Evolutionary conservation across 371 early-diverging fungal genomes (phyloP).

Genomic region (Rhizopus arrhizus): DNA sequence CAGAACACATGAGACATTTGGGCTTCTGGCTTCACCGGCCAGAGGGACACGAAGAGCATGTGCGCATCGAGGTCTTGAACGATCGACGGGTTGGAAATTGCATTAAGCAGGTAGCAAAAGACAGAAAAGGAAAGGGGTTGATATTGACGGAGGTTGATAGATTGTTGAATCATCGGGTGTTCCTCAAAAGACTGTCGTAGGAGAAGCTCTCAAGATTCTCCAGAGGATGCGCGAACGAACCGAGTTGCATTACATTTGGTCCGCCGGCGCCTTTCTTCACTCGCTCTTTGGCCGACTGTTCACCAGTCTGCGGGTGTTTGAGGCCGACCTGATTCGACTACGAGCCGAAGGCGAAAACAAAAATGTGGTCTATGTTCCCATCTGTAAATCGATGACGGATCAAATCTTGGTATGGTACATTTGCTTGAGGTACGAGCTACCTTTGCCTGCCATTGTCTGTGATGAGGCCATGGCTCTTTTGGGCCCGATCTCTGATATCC

Average conservation of each 20-base stretch:
- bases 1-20: conserved; percentile 28
- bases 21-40: conserved; percentile 43
- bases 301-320: conserved; percentile 34
- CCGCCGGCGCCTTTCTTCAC: conserved; percentile 51
- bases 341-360: conserved; percentile 46
- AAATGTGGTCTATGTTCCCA: conserved; percentile 54
- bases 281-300: conserved; percentile 46
- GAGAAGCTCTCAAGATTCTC: conserved; percentile 49
- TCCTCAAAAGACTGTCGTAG: conserved; percentile 49
- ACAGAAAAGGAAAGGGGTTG: background rate
- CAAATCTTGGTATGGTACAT: conserved; percentile 53
- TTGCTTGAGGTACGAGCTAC: conserved; percentile 46
- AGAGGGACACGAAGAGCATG: conserved; percentile 41
- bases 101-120: conserved; percentile 39
- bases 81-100: conserved; percentile 46
- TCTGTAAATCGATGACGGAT: conserved; percentile 50
- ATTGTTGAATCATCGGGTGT: conserved; percentile 52
- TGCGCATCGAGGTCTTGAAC: conserved; percentile 46
- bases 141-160: conserved; percentile 13
- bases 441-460: conserved; percentile 53
- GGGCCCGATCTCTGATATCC: conserved; percentile 52
- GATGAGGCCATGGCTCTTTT: conserved; percentile 52
- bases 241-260: conserved; percentile 52
- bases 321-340: conserved; percentile 31
- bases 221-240: conserved; percentile 55